Conservation (phyloP, 2,329 filamentous ascomycete species). For the Thelonectria blattea region DNA sequence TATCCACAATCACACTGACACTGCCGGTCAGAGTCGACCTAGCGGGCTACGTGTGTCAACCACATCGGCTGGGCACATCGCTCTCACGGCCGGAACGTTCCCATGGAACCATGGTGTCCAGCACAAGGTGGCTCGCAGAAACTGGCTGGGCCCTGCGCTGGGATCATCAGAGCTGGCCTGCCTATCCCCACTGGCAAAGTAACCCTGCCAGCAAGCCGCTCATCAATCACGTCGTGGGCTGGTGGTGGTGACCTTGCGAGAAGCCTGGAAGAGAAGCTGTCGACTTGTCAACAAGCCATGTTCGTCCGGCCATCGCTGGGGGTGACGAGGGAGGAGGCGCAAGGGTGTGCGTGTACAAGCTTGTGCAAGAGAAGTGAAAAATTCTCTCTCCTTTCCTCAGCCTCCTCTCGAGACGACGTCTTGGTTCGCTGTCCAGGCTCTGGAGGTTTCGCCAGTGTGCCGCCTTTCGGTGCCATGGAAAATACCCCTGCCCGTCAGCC, state of each 20-base stretch:
- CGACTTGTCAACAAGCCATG: constrained; percentile 5
- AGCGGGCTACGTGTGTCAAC: constrained; percentile 35
- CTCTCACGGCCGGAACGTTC: constrained; percentile 14
- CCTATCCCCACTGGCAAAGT: constrained; percentile 16
- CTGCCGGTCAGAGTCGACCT: constrained; percentile 9
- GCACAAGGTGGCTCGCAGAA: constrained; percentile 15
- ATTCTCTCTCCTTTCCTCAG: not conserved
- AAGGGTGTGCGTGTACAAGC: not conserved
- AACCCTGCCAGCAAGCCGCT: constrained; percentile 15
- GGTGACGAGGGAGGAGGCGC: not conserved
- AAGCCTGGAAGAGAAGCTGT: not conserved
- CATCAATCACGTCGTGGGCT: constrained; percentile 2
- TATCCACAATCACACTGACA: constrained; percentile 19
- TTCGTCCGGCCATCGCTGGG: not conserved
- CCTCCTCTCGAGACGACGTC: not conserved
- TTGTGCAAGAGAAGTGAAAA: not conserved
- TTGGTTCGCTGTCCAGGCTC: not conserved
- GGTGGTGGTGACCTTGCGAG: not conserved
- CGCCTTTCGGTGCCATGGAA: not conserved
- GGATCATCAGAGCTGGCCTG: constrained; percentile 15
- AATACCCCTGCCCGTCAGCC: constrained; percentile 11
- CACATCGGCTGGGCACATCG: constrained; percentile 32
- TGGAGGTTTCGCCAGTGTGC: not conserved
- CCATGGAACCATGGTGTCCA: constrained; percentile 15
- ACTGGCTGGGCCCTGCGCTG: constrained; percentile 12